Base-by-base conservation (phyloP, 2,329 filamentous ascomycete species). In the Penicillium italicum region DNA sequence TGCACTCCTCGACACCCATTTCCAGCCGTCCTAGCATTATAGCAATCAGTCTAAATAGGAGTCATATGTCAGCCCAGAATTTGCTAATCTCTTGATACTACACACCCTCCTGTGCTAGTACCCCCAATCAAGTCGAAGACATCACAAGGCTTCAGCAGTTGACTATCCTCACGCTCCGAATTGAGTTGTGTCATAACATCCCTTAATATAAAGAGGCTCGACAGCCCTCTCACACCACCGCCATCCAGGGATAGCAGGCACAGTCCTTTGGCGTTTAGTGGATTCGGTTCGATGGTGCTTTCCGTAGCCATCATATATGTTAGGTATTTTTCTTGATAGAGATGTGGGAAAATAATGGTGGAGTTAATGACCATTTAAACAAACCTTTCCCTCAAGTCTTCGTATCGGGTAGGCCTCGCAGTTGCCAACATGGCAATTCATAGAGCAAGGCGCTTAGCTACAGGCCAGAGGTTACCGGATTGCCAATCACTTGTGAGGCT, bases 181-280 rank as follows among this genome's bases (percentile, higher is more conserved):
- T 69, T 65, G 31, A 77, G 62, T 0, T 62, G 59, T 28, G 63
- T 48, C 68, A 78, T 72, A 4, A 78, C 51, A 10, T 63, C 50
- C 33, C 67, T 63, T 5, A 77, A 60, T 28, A 77, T 73, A 12
- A 68, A 60, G 0, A 77, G 60, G 0, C 68, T 68, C 0, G 75
- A 77, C 3, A 77, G 60, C 0, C 73, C 74, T 5, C 74, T 67
- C 0, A 77, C 67, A 4, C 75, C 76, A 2, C 74, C 76, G 12
- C 75, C 75, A 59, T 77, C 75, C 5, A 72, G 57, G 26, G 59
- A 58, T 1, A 66, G 12, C 0, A 66, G 50, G 22, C 62, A 64
- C 0, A 65, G 16, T 6, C 63, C 62, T n/a, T 53, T 34, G 1
- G 4, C n/a, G 2, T 60, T 45, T 9, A 58, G 37, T 2, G 55